Base-by-base conservation (phyloP, 768 basidiomycete species). In the Kwoniella dejecticola region DNA sequence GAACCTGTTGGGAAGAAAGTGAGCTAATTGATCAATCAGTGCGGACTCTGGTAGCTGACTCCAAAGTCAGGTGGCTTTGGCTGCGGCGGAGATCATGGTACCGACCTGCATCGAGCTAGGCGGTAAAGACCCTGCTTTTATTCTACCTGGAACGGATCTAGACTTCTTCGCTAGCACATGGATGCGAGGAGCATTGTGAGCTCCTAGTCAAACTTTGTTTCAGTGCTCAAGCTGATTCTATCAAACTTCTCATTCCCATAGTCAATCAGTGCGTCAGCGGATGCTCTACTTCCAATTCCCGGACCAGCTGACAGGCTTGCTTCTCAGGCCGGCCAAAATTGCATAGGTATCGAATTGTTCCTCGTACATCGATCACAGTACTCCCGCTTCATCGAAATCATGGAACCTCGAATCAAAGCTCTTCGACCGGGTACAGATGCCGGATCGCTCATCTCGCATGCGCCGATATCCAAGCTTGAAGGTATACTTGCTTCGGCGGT, bases 91-190 rank as follows among this genome's bases (percentile, higher is more conserved):
- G 63, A 84, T 93, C 71, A 83, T 96, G 44, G 94, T 89, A 0
- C 95, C 95, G 0, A 89, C 96, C 0, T 91, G 90, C 0, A 85
- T 99, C 23, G 95, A 98, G 79, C 84, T 99, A 0, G 95, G 95
- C n/a, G 91, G 92, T 31, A 95, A 98, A 77, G 95, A 99, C 75
- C 91, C 94, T 0, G 88, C 89, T 1, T 84, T 99, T 69, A 85
- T 99, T 60, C 84, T 98, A 27, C 90, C 91, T 5, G 85, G 84
- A 27, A 92, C 93, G 8, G 87, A 97, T 69, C 80, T 96, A 23
- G 80, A 88, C 42, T 87, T 85, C 76, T 94, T 89, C 84, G 82
- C 85, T 15, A 87, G 88, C 62, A 78, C 89, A 10, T 90, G 88
- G 85, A 88, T 96, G 86, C 87, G 94, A 49, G 95, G 90, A 40